Evolutionary conservation across 768 basidiomycete species (phyloP), one percentile per base, ranked within the genome.

Genomic region (Strobilomyces confusus): DNA sequence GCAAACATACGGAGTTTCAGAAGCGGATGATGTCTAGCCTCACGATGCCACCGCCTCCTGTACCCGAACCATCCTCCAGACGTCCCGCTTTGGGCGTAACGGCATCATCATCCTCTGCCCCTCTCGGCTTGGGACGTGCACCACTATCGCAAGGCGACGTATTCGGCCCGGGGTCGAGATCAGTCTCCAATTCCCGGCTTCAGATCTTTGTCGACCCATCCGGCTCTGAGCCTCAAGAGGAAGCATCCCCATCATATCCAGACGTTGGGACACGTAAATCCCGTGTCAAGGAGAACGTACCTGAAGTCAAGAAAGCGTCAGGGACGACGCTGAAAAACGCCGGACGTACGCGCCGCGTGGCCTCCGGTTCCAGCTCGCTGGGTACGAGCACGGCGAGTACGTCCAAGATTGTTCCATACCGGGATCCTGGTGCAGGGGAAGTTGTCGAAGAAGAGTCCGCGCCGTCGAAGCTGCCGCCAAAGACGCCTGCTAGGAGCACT

Each of bases 1-100:
- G 73, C 48, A 80, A 87, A 59, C 85, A 95, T 64, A 72, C 80
- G 48, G 92, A 95, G 40, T 98, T 98, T 71, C 91, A 94, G 67
- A 94, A 80, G 74, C 87, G 91, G 49, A 94, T 91, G 89, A 87
- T 91, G 84, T 75, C 78, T 23, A 67, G 66, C 37, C 61, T 72
- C 2, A 72, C 71, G 33, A 63, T 73, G 42, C 70, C 73, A 11
- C 68, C 75, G 22, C 72, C 72, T 25, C 65, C 72, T 11, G 52
- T 63, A 14, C 68, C 76, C 48, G 63, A 78, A 30, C 54, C 69
- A 15, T 60, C 77, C 5, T 54, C 68, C 6, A 69, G 75, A 51
- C 78, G 77, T 34, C 65, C 74, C 23, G 79, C 78, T 32, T 70
- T 84, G 29, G 74, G 80, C 4, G 68, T 77, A 36, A 68, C 77